A percentile compares a stretch with the other conserved stretches of the same genome.
Conservation (phyloP, 768 basidiomycete species). For the Lenzites betulinus region DNA sequence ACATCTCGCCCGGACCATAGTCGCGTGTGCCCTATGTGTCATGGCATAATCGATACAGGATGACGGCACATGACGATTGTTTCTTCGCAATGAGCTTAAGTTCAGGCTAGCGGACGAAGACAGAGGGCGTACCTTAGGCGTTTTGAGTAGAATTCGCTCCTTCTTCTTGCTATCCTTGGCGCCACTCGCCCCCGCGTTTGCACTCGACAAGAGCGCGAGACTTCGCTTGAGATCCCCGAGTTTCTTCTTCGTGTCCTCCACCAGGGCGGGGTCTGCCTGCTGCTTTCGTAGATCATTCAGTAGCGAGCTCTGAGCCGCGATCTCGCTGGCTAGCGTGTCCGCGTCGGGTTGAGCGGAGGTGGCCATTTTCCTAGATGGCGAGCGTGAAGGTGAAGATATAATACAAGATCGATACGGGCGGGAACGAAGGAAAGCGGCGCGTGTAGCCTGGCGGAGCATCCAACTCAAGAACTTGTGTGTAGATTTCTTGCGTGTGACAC, state of each 20-base stretch:
- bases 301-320: slow-evolving; percentile 54
- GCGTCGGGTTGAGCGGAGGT: slow-evolving; percentile 31
- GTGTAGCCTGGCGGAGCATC: slow-evolving; percentile 18
- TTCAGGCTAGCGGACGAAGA: background rate
- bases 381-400: slow-evolving; percentile 1
- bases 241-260: slow-evolving; percentile 69
- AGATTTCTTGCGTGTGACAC: slow-evolving; percentile 20
- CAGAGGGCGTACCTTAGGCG: slow-evolving; percentile 73
- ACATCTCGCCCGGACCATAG: slow-evolving; percentile 90
- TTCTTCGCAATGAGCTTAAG: slow-evolving; percentile 23
- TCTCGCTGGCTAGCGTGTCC: slow-evolving; percentile 53
- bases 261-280: slow-evolving; percentile 47
- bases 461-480: slow-evolving; percentile 7
- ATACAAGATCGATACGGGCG: slow-evolving; percentile 16
- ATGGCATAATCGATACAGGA: background rate
- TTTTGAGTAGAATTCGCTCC: slow-evolving; percentile 81
- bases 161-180: slow-evolving; percentile 57
- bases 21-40: slow-evolving; percentile 87
- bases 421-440: slow-evolving; percentile 8
- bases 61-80: background rate
- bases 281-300: slow-evolving; percentile 63
- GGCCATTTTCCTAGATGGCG: slow-evolving; percentile 35
- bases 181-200: slow-evolving; percentile 39
- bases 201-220: slow-evolving; percentile 38
- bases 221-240: slow-evolving; percentile 69